phyloP scores from a whole-genome alignment of 2,329 filamentous ascomycete genomes.

The Pestalotiopsis sp. region DNA sequence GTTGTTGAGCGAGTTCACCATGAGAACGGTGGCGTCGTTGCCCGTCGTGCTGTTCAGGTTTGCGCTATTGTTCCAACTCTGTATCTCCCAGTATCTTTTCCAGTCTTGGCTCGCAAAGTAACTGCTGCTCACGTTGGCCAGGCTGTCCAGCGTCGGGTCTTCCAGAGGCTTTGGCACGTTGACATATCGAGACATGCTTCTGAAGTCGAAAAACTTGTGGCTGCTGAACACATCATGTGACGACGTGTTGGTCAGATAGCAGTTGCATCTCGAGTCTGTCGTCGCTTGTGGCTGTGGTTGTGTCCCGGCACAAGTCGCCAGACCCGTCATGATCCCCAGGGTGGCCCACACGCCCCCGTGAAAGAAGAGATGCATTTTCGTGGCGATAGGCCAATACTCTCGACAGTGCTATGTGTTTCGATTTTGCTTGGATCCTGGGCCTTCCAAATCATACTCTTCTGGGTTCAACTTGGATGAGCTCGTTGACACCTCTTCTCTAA shows the following conservation, averaged over 20 bases:
- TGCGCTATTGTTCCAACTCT: conserved; percentile 39
- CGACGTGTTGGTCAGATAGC: conserved; percentile 51
- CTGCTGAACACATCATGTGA: conserved; percentile 44
- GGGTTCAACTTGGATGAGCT: too few relatives aligned
- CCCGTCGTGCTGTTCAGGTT: conserved; percentile 16
- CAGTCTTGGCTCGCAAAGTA: conserved; percentile 34
- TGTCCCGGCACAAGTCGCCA: conserved; percentile 2
- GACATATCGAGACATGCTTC: conserved; percentile 42
- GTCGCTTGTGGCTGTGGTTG: conserved; percentile 22
- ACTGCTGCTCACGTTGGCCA: conserved; percentile 29
- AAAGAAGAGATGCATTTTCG: neutral
- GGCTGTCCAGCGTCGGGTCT: conserved; percentile 29
- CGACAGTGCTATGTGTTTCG: neutral
- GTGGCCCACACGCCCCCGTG: neutral
- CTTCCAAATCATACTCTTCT: too few relatives aligned
- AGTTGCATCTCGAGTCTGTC: conserved; percentile 43
- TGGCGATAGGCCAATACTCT: neutral
- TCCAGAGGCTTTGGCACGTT: conserved; percentile 30
- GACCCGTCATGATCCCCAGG: conserved; percentile 16
- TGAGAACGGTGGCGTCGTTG: conserved; percentile 35
- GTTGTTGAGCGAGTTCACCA: conserved; percentile 43
- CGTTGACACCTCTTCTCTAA: too few relatives aligned
- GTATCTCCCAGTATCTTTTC: conserved; percentile 33
- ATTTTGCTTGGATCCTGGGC: neutral
- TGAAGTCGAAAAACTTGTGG: conserved; percentile 55